Percentiles rank a stretch among this genome's conserved stretches.
phyloP scores from a whole-genome alignment of 2,329 filamentous ascomycete species.

The Ceratocystis harringtonii region DNA sequence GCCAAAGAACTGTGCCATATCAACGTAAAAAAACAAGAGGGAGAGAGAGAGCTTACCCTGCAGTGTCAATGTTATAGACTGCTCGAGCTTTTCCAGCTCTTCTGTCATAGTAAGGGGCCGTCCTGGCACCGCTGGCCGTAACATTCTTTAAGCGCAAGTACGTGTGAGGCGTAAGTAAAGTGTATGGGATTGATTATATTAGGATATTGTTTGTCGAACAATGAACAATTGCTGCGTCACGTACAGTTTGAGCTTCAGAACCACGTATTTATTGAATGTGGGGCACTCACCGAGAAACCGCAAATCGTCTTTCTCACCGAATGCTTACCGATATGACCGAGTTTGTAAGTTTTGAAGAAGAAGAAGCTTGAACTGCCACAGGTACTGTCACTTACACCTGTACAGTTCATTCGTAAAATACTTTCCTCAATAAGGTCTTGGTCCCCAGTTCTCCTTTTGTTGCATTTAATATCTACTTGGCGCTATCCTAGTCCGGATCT shows the following conservation, averaged over 20 bases:
- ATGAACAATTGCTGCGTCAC: neutral
- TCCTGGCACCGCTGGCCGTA: slow-evolving; percentile 33
- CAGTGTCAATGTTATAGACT: slow-evolving; percentile 88
- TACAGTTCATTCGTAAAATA: too few relatives aligned
- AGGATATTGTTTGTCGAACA: neutral
- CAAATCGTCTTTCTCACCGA: neutral
- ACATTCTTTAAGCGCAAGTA: slow-evolving; percentile 28
- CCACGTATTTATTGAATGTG: neutral
- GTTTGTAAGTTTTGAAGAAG: too few relatives aligned
- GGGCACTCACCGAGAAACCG: slow-evolving; percentile 1
- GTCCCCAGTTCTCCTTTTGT: neutral
- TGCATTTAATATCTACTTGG: neutral
- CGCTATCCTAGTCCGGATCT: neutral
- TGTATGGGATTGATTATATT: neutral
- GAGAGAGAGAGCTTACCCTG: slow-evolving; percentile 46
- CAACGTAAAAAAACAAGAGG: neutral
- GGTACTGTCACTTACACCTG: too few relatives aligned
- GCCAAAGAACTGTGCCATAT: neutral
- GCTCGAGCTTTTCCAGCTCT: slow-evolving; percentile 88
- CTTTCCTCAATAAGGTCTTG: neutral
- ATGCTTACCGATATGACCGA: neutral
- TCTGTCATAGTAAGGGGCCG: slow-evolving; percentile 68
- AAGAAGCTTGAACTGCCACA: too few relatives aligned
- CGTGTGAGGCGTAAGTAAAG: neutral
- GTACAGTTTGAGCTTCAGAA: neutral